Percentiles rank a stretch among this genome's conserved stretches.
Conservation (phyloP, 352 stramenopile species). For the Pythium phragmitis region DNA sequence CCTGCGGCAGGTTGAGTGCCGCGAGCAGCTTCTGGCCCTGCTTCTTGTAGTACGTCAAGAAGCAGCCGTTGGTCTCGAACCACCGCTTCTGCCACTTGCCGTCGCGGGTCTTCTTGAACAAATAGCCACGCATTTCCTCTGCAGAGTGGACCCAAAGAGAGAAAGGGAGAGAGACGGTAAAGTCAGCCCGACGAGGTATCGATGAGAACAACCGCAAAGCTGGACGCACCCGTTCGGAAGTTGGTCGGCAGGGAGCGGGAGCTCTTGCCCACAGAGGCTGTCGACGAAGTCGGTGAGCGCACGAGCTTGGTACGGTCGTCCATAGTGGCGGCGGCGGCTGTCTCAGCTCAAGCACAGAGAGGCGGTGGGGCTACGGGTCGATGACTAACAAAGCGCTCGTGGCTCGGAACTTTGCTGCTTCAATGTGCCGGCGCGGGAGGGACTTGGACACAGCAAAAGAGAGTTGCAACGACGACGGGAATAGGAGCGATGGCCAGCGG, state of each 20-base stretch:
- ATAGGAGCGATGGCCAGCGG: background rate
- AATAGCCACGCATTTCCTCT: slow-evolving; percentile 63
- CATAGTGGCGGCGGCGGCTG: slow-evolving; percentile 4
- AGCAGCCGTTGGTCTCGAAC: slow-evolving; percentile 98
- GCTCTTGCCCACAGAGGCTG: slow-evolving; percentile 42
- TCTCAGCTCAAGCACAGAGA: background rate
- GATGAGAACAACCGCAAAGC: background rate
- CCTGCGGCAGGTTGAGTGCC: slow-evolving; percentile 91
- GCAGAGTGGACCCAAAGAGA: background rate
- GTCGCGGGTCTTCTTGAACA: slow-evolving; percentile 93
- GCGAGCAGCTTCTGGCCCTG: slow-evolving; percentile 94
- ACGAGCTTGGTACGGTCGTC: slow-evolving; percentile 42
- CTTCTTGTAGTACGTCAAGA: slow-evolving; percentile 99
- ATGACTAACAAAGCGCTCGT: background rate
- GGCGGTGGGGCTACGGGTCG: no score
- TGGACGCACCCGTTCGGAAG: slow-evolving; percentile 52
- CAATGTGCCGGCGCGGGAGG: background rate
- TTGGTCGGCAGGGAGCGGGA: slow-evolving; percentile 58
- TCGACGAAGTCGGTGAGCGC: slow-evolving; percentile 36
- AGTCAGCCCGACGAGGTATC: no score
- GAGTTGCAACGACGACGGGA: background rate
- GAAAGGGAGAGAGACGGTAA: background rate
- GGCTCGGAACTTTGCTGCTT: background rate
- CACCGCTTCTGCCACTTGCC: slow-evolving; percentile 97
- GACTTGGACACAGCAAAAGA: background rate